Evolutionary conservation across 1,139 yeast genomes (phyloP), one percentile per base, ranked within the genome.

Genomic region (Pichia terricola): DNA sequence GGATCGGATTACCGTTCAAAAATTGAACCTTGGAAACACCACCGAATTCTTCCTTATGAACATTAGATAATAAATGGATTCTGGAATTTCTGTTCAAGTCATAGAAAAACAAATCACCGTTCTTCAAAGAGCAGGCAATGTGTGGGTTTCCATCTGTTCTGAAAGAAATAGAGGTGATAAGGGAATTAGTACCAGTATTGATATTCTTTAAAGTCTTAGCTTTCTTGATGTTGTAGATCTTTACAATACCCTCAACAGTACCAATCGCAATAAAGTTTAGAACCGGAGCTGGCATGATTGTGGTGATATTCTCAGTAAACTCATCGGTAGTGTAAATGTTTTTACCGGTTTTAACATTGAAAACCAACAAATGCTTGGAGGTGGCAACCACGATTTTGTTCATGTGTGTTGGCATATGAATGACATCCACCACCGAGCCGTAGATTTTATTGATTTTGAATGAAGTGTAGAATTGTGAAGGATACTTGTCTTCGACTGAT

Each of bases 91-190:
- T 75, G 49, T 81, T 79, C 54, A 91, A 68, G 61, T 91, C 96
- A 57, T 87, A 88, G 62, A 91, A 88, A 55, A 79, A 78, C 41
- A 91, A 64, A 58, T 86, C 95, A 45, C 99, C 99, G 38, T 75
- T 75, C 35, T 75, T 73, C 41, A 87, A 74, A 10, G 94, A 94
- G 28, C 86, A 80, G 11, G 87, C 95, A 40, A 89, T 57, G 62
- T 89, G 94, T 4, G 94, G 74, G 4, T 82, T 74, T 0, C 95
- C 95, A 61, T 94, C 98, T 2, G 96, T 86, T 65, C 98, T 77
- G 67, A 94, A 91, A 0, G 96, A 84, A 27, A 91, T 56, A 0
- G 95, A 72, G 0, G 84, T 75, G 4, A 87, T 74, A 43, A 75
- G 69, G 5, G 72, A 63, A 0, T 66, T 59, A 26, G 72, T 71